Conservation (phyloP, 139 green algal genomes). For the Asterochloris erici region DNA sequence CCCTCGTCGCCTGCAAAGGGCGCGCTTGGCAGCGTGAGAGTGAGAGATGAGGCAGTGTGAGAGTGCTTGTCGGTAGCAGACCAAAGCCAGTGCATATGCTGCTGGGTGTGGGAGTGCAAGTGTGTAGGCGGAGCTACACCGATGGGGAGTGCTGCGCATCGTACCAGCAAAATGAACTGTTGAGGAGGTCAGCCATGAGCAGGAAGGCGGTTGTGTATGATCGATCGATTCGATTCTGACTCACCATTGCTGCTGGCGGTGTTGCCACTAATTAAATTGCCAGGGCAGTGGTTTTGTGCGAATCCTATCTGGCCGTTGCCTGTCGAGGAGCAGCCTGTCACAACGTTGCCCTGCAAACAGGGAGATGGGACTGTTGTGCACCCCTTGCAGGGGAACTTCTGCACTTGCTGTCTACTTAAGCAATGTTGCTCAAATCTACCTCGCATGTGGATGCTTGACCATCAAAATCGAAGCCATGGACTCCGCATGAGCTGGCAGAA, state of each 20-base stretch:
- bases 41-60: too few relatives aligned
- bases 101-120: too few relatives aligned
- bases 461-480: slow-evolving; percentile 2
- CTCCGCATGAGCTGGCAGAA: not conserved
- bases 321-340: too few relatives aligned
- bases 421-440: not conserved
- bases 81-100: too few relatives aligned
- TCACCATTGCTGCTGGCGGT: not conserved
- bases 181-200: too few relatives aligned
- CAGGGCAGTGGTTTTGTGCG: slow-evolving; percentile 5
- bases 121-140: too few relatives aligned
- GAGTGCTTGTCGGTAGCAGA: too few relatives aligned
- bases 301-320: not conserved
- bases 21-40: too few relatives aligned
- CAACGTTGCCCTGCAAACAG: not conserved
- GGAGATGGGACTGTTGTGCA: not conserved
- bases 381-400: not conserved
- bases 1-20: not conserved
- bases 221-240: too few relatives aligned
- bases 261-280: not conserved
- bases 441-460: not conserved
- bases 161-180: too few relatives aligned
- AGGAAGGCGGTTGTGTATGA: too few relatives aligned
- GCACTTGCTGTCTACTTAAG: not conserved
- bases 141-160: too few relatives aligned